Conservation (phyloP, 1,139 yeast genomes). For the Kodamaea derodonti region DNA sequence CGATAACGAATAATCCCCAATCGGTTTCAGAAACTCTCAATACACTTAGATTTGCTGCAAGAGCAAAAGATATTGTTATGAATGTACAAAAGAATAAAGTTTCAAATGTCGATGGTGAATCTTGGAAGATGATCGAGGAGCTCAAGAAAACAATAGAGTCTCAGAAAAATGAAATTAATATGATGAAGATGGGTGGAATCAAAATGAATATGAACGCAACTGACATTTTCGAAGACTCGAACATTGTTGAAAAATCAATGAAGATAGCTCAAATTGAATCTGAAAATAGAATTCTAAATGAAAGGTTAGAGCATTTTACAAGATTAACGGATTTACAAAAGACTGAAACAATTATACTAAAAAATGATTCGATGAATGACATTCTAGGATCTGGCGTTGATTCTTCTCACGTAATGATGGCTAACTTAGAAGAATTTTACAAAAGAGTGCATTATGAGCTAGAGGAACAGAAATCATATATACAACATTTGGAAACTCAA, state of each 20-base stretch:
- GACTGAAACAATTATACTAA: conserved; percentile 51
- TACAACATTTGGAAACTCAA: conserved; percentile 57
- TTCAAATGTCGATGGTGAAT: conserved; percentile 31
- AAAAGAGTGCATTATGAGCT: conserved; percentile 45
- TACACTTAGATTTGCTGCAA: conserved; percentile 85
- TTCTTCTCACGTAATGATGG: conserved; percentile 38
- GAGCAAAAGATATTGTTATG: conserved; percentile 82
- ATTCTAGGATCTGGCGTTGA: conserved; percentile 38
- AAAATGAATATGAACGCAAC: too few species aligned
- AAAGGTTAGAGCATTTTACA: conserved; percentile 65
- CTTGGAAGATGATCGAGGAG: conserved; percentile 44
- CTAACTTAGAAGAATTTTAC: conserved; percentile 46
- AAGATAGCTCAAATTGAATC: conserved; percentile 47
- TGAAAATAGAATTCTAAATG: conserved; percentile 59
- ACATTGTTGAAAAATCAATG: conserved; percentile 4
- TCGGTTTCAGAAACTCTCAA: conserved; percentile 76
- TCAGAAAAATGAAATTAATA: conserved; percentile 39
- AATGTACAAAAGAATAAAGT: conserved; percentile 57
- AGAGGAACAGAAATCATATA: conserved; percentile 63
- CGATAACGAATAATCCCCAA: conserved; percentile 28
- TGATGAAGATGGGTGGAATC: conserved; percentile 24
- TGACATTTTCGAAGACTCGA: conserved; percentile 3
- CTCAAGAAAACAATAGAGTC: conserved; percentile 42
- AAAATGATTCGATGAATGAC: conserved; percentile 54
- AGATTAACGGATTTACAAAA: conserved; percentile 57